Evolutionary conservation across 2,329 filamentous ascomycete genomes (phyloP), one percentile per base, ranked within the genome.

Genomic region (Sporothrix protearum): DNA sequence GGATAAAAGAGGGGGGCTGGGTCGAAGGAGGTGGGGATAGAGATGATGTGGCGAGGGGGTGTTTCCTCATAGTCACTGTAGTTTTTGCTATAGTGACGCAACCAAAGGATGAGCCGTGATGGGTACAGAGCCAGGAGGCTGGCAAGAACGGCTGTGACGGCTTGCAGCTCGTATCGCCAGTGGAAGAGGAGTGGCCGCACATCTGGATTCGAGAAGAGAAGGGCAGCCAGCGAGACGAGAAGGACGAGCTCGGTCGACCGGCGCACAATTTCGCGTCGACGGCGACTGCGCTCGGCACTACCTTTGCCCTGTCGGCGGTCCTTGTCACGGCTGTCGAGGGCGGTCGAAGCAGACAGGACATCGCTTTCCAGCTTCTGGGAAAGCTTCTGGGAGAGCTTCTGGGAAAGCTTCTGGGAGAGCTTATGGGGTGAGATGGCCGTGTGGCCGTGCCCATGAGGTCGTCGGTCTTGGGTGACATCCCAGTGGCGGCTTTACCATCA

Each of bases 1-100:
- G 95, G 95, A 78, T 97, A 98, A 71, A 97, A 81, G n/a, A 97
- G 85, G 12, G 94, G 93, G 7, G 95, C 95, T 2, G 94, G 94
- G 77, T 98, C 95, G 80, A 97, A 97, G n/a, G 87, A 85, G 3
- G 88, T 82, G 0, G 94, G 93, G 49, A 97, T 83, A 39, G 78
- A 78, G 47, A 90, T 76, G 1, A 83, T 81, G 39, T 84, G 75
- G 72, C 74, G 76, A 36, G 74, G 79, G n/a, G 80, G 79, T 2
- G 80, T 4, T 75, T 78, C 47, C 33, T 28, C 16, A 14, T 36
- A 19, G 49, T 22, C 25, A 16, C 25, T 22, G 28, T 51, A 19
- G 0, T 12, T 12, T 8, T 6, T 30, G 64, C 30, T 22, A 22
- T 45, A 55, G 30, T n/a, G n/a, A 12, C 59, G 59, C 36, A 64